phyloP scores from a whole-genome alignment of 169 alveolate genomes.

The Plasmodium knowlesi region DNA sequence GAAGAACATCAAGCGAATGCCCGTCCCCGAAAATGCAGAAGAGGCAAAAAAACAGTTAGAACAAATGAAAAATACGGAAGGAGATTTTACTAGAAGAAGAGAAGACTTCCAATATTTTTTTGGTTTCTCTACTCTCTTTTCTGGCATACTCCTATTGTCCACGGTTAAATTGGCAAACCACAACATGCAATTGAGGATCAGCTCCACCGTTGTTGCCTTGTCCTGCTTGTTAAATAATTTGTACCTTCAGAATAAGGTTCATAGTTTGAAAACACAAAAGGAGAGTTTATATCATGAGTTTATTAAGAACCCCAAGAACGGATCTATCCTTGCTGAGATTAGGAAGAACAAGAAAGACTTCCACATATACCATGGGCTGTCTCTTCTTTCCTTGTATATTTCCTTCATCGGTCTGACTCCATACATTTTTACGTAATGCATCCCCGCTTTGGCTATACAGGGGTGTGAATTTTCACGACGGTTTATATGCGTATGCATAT shows the following conservation, averaged over 20 bases:
- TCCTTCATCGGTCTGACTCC: constrained; percentile 69
- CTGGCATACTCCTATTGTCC: constrained; percentile 38
- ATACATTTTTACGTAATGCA: constrained; percentile 49
- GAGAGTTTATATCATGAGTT: constrained; percentile 38
- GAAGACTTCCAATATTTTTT: constrained; percentile 54
- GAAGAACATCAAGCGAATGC: not conserved
- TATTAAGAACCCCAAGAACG: constrained; percentile 20
- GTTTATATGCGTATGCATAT: not conserved
- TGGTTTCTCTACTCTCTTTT: constrained; percentile 65
- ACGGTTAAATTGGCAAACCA: constrained; percentile 56
- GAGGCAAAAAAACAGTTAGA: constrained; percentile 61
- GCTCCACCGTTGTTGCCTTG: constrained; percentile 50
- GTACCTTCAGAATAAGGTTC: constrained; percentile 40
- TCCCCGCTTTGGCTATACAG: not conserved
- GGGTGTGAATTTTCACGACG: no score
- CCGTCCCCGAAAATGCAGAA: constrained; percentile 46
- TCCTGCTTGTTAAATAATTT: constrained; percentile 44
- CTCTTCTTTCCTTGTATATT: constrained; percentile 24
- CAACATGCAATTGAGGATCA: constrained; percentile 49
- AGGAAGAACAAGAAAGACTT: constrained; percentile 58
- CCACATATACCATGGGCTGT: constrained; percentile 59
- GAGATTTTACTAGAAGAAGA: constrained; percentile 43
- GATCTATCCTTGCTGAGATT: constrained; percentile 11
- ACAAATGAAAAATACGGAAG: constrained; percentile 25
- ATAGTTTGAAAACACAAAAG: constrained; percentile 21